Evolutionary conservation across 805 yeast species (phyloP).

Genomic region (Saturnispora silvae): DNA sequence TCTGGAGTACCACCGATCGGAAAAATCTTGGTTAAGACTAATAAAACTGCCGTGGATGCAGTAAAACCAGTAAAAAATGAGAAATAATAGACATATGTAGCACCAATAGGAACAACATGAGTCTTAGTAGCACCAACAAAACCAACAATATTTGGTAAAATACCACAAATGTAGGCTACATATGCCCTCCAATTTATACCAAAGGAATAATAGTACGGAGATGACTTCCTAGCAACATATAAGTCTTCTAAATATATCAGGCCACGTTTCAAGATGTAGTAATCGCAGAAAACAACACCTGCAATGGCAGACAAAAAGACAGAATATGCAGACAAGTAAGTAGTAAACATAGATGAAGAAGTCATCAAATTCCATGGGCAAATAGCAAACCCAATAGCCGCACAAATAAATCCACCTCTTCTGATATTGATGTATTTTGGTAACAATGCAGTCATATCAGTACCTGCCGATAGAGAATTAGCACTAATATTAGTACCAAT

Average conservation of each 20-base stretch:
- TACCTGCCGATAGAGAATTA: conserved; percentile 61
- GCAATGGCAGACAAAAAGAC: conserved; percentile 78
- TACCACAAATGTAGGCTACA: conserved; percentile 69
- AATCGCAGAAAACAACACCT: conserved; percentile 64
- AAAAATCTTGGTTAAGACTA: conserved; percentile 37
- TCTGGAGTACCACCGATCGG: conserved; percentile 39
- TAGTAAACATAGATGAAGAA: conserved; percentile 62
- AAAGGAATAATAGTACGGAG: conserved; percentile 47
- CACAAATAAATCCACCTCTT: conserved; percentile 74
- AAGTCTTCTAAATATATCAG: conserved; percentile 52
- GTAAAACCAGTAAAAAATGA: conserved; percentile 72
- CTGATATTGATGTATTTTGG: conserved; percentile 62
- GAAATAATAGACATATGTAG: conserved; percentile 59
- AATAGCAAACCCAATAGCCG: conserved; percentile 54
- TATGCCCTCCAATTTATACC: conserved; percentile 84
- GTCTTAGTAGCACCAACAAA: conserved; percentile 75
- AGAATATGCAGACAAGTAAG: conserved; percentile 71
- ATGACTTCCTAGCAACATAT: conserved; percentile 36
- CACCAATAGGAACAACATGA: conserved; percentile 64
- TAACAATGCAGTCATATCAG: conserved; percentile 56
- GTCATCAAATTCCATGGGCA: conserved; percentile 79
- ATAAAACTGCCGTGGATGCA: conserved; percentile 45
- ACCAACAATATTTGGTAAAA: conserved; percentile 77
- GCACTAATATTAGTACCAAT: conserved; percentile 70
- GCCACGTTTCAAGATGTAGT: conserved; percentile 66